phyloP scores from a whole-genome alignment of 108 stramenopile species.

The Ochromonas danica region DNA sequence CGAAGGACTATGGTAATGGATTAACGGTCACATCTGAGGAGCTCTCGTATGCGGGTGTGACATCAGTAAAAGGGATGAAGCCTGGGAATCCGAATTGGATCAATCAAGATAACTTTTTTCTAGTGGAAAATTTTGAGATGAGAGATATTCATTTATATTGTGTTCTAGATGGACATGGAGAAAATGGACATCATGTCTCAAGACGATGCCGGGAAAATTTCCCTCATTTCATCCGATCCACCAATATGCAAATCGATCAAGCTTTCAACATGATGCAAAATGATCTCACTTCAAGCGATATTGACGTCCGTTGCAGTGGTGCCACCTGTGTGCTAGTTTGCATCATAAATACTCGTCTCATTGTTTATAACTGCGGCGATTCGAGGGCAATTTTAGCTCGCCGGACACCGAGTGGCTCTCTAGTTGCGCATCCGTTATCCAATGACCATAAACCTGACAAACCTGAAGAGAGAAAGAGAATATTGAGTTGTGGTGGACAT shows the following conservation, averaged over 20 bases:
- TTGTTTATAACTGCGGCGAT: conserved; percentile 50
- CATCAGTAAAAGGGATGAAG: conserved; percentile 50
- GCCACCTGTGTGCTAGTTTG: conserved; percentile 49
- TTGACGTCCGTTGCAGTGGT: conserved; percentile 49
- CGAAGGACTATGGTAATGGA: too few species aligned
- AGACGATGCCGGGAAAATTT: conserved; percentile 33
- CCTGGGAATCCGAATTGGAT: conserved; percentile 57
- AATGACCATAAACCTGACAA: conserved; percentile 56
- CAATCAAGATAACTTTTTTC: conserved; percentile 58
- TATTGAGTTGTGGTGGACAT: conserved; percentile 36
- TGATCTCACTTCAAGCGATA: conserved; percentile 34
- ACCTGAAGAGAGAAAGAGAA: conserved; percentile 49
- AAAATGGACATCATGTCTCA: conserved; percentile 44
- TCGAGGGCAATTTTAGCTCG: conserved; percentile 47
- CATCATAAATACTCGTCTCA: conserved; percentile 25
- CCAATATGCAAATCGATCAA: conserved; percentile 7
- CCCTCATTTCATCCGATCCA: conserved; percentile 29
- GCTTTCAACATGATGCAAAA: conserved; percentile 39
- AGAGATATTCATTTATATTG: conserved; percentile 48
- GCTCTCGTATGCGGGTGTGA: background rate
- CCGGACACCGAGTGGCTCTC: background rate
- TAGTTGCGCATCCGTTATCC: conserved; percentile 42
- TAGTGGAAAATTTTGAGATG: conserved; percentile 35
- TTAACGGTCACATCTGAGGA: conserved; percentile 20
- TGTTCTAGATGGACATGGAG: conserved; percentile 60